A percentile compares a stretch with the other conserved stretches of the same genome.
Conservation (phyloP, 306 rosid genomes). For the Hylodesmum podocarpum region DNA sequence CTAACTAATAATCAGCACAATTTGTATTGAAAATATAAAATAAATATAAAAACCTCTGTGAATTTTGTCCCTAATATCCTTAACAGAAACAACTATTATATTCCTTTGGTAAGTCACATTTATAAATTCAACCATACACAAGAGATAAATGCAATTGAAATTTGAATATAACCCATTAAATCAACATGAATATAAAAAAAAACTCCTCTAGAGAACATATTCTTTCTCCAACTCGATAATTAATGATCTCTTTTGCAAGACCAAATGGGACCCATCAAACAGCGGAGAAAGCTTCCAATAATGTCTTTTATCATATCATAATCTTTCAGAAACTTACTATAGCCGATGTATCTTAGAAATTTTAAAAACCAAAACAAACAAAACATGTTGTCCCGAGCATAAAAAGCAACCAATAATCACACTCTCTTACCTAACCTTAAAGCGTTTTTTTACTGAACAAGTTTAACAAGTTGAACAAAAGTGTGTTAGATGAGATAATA, state of each 20-base stretch:
- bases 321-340: conserved; percentile 9
- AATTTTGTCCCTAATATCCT: background rate
- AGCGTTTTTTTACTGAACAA: no score
- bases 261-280: conserved; percentile 6
- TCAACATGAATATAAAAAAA: no score
- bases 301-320: background rate
- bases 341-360: background rate
- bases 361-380: background rate
- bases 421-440: conserved; percentile 22
- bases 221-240: background rate
- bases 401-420: background rate
- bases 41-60: background rate
- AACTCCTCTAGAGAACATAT: background rate
- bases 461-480: no score
- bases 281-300: conserved; percentile 11
- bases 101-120: background rate
- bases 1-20: background rate
- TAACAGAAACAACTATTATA: background rate
- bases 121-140: background rate
- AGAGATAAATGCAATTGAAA: background rate
- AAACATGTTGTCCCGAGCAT: background rate
- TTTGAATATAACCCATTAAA: background rate
- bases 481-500: no score
- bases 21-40: background rate
- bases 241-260: background rate